These are phyloP conservation scores for Saccharomycopsis malanga DNA, from an alignment of 805 yeast genomes.

Conservation along the genomic window DNA sequence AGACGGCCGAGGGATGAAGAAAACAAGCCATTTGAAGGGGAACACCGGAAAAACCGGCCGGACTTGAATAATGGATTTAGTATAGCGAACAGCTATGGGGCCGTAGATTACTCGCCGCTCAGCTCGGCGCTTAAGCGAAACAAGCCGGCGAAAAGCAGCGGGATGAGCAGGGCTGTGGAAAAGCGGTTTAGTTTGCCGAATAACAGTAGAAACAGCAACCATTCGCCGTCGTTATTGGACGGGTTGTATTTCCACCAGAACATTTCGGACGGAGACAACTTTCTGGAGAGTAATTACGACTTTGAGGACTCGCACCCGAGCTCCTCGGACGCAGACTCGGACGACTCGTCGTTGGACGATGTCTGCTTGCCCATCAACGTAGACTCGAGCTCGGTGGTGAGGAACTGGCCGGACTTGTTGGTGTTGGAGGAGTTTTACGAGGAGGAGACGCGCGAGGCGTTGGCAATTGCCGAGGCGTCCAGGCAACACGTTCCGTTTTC, in stretches of 20 bases:
- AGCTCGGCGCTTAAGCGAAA: neutral
- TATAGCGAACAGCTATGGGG: neutral
- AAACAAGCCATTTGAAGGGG: too few relatives aligned
- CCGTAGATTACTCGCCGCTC: neutral
- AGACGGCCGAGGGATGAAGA: too few relatives aligned
- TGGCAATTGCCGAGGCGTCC: neutral
- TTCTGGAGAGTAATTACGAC: constrained; percentile 20
- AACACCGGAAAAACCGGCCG: too few relatives aligned
- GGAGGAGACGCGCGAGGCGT: constrained; percentile 43
- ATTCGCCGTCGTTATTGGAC: constrained; percentile 11
- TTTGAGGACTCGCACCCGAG: constrained; percentile 22
- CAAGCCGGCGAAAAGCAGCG: neutral
- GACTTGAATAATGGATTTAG: too few relatives aligned
- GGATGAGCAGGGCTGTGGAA: neutral
- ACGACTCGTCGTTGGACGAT: constrained; percentile 76
- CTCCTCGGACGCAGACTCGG: constrained; percentile 24
- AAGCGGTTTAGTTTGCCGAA: neutral
- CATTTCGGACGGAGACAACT: constrained; percentile 17
- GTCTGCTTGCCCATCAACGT: constrained; percentile 84
- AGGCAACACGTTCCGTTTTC: neutral
- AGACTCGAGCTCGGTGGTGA: constrained; percentile 22
- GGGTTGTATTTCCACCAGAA: constrained; percentile 18
- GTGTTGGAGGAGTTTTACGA: constrained; percentile 71
- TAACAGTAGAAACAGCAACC: neutral
- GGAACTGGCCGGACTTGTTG: constrained; percentile 75